phyloP scores from a whole-genome alignment of 1,284 basidiomycete genomes.

The Volvariella volvacea region DNA sequence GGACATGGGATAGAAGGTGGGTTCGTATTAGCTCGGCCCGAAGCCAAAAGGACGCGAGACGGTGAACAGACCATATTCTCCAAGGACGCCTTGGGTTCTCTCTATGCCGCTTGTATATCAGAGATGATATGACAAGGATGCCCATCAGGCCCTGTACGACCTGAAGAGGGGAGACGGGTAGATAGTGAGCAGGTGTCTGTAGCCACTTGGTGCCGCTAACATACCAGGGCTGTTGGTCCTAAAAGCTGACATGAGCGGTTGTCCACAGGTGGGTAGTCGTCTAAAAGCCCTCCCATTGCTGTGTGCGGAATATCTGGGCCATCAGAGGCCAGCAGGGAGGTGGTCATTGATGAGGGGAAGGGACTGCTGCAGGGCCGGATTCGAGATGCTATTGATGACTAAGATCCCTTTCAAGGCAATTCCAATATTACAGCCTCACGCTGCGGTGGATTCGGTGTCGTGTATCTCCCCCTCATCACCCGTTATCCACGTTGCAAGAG shows the following conservation, averaged over 20 bases:
- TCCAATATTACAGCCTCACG: too few species aligned
- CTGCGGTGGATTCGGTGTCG: too few species aligned
- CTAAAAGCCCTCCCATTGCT: constrained; percentile 12
- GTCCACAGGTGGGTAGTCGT: constrained; percentile 45
- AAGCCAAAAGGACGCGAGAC: constrained; percentile 5
- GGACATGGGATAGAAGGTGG: constrained; percentile 10
- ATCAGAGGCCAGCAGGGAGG: not conserved
- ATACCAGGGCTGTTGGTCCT: constrained; percentile 61
- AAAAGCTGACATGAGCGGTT: constrained; percentile 55
- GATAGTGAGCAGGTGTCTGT: not conserved
- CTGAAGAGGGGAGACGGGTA: constrained; percentile 30
- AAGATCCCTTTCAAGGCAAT: too few species aligned
- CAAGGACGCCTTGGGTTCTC: constrained; percentile 85
- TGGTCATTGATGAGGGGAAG: constrained; percentile 1
- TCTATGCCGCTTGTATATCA: constrained; percentile 85
- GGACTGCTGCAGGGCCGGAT: constrained; percentile 3
- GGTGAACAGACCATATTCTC: constrained; percentile 84
- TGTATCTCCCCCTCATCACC: too few species aligned
- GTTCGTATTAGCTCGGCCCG: not conserved
- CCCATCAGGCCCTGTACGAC: constrained; percentile 84
- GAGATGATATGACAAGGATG: constrained; percentile 75
- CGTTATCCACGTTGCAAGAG: too few species aligned
- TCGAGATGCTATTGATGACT: not conserved
- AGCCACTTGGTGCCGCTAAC: not conserved
- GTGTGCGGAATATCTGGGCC: not conserved